A percentile compares a stretch with the other conserved stretches of the same genome.
Evolutionary conservation across 176 grass and related monocot species (phyloP).

Genomic region (Triticum turgidum): DNA sequence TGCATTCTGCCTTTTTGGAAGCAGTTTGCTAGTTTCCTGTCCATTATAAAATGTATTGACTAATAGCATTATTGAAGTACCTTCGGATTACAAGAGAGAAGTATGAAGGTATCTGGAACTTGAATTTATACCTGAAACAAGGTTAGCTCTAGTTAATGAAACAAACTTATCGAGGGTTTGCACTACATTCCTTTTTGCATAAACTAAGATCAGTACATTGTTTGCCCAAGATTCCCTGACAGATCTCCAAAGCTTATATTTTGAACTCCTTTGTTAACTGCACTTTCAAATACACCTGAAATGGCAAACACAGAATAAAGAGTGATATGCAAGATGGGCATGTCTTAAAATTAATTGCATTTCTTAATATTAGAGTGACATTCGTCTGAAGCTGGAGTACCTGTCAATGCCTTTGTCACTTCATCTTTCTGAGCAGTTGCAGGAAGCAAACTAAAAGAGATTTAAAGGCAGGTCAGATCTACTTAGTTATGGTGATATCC

Average conservation of each 20-base stretch:
- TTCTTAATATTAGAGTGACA: slow-evolving; percentile 7
- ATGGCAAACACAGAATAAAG: background rate
- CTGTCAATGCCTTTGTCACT: slow-evolving; percentile 96
- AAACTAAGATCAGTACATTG: slow-evolving; percentile 66
- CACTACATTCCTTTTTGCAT: background rate
- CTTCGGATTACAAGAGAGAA: slow-evolving; percentile 98
- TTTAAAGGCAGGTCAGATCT: slow-evolving; percentile 13
- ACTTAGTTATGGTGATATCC: background rate
- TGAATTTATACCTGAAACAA: slow-evolving; percentile 93
- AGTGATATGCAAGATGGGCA: slow-evolving; percentile 8
- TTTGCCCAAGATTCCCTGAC: slow-evolving; percentile 92
- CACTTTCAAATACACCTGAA: slow-evolving; percentile 93
- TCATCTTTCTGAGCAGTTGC: slow-evolving; percentile 88
- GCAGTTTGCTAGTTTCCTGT: background rate
- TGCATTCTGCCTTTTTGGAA: background rate
- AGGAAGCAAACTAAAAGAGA: slow-evolving; percentile 82
- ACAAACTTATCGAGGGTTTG: background rate
- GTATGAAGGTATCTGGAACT: slow-evolving; percentile 96
- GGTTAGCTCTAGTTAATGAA: slow-evolving; percentile 27
- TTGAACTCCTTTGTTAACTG: slow-evolving; percentile 89
- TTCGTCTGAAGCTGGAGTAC: slow-evolving; percentile 42
- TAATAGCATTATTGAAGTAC: slow-evolving; percentile 34
- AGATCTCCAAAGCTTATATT: slow-evolving; percentile 99
- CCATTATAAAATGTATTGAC: background rate
- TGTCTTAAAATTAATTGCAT: background rate